phyloP scores from a whole-genome alignment of 2,329 filamentous ascomycete genomes.

The Arachnomyces sp. region DNA sequence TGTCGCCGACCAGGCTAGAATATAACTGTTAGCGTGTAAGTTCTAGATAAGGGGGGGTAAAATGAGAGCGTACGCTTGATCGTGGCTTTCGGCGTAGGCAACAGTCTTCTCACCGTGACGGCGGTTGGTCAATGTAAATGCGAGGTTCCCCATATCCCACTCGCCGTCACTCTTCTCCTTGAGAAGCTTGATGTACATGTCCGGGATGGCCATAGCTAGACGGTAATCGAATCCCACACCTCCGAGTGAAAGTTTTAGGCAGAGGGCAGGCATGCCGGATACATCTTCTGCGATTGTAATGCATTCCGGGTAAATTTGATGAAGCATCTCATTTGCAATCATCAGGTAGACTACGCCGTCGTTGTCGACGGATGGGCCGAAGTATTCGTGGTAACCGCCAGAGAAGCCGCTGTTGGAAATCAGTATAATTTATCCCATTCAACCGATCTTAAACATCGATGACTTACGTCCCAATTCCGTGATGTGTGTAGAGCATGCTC shows the following conservation, averaged over 20 bases:
- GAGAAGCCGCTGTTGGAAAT: conserved; percentile 66
- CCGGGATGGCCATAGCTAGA: conserved; percentile 92
- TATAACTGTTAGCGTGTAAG: conserved; percentile 13
- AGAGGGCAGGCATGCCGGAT: conserved; percentile 96
- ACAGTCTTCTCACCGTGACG: conserved; percentile 97
- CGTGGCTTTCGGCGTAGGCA: conserved; percentile 92
- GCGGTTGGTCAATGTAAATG: conserved; percentile 82
- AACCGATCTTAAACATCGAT: neutral
- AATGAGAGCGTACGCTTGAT: conserved; percentile 72
- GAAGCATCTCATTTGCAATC: conserved; percentile 92
- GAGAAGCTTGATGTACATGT: conserved; percentile 98
- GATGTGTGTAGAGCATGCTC: conserved; percentile 93
- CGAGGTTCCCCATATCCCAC: conserved; percentile 82
- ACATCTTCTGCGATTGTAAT: conserved; percentile 97
- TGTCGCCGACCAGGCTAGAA: conserved; percentile 91
- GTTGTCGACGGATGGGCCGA: conserved; percentile 78
- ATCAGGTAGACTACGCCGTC: conserved; percentile 93
- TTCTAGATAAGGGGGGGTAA: neutral
- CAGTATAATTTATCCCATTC: neutral
- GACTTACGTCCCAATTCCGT: conserved; percentile 89
- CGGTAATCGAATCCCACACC: conserved; percentile 96
- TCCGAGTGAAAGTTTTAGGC: conserved; percentile 72
- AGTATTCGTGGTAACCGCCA: conserved; percentile 97
- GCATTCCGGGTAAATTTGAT: conserved; percentile 73
- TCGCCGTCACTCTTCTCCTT: conserved; percentile 87